Percentiles rank a stretch among this genome's conserved stretches.
phyloP scores from a whole-genome alignment of 805 yeast genomes.

The Nadsonia fulvescens region DNA sequence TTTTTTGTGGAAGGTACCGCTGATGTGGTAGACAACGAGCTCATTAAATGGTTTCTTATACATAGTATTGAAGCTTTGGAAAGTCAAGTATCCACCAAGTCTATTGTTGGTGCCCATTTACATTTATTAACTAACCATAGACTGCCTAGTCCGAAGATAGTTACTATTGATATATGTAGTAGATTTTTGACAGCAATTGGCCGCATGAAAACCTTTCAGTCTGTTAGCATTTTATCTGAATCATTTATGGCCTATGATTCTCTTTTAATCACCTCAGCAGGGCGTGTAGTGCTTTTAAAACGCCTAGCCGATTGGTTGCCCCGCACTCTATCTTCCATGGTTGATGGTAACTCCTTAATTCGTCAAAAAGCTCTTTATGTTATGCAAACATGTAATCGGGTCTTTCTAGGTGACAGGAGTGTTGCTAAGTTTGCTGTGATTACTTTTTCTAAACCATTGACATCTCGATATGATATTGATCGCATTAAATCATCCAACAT shows the following conservation, averaged over 20 bases:
- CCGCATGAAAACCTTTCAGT: conserved; percentile 7
- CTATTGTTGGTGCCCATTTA: conserved; percentile 9
- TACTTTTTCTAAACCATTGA: conserved; percentile 2
- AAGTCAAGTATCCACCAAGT: conserved; percentile 6
- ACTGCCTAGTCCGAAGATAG: conserved; percentile 7
- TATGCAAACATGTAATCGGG: conserved; percentile 7
- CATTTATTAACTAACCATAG: conserved; percentile 11
- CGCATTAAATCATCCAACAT: background rate
- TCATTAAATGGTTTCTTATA: conserved; percentile 8
- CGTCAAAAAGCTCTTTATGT: conserved; percentile 9
- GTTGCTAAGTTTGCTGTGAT: conserved; percentile 6
- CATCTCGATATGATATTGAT: background rate
- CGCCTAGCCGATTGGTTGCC: conserved; percentile 9
- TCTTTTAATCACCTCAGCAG: conserved; percentile 5
- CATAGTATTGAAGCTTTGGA: conserved; percentile 9
- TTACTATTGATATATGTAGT: conserved; percentile 7
- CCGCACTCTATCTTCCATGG: conserved; percentile 3
- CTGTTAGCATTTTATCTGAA: conserved; percentile 9
- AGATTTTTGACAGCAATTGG: conserved; percentile 7
- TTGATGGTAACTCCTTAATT: conserved; percentile 6
- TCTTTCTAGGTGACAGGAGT: conserved; percentile 6
- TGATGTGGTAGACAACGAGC: conserved; percentile 6
- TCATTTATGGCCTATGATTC: conserved; percentile 7
- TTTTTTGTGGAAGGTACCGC: conserved; percentile 9
- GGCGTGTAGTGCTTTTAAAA: conserved; percentile 7